Percentiles rank a stretch among this genome's conserved stretches.
Evolutionary conservation across 2,329 filamentous ascomycete species (phyloP).

Genomic region (Fusarium caatingaense): DNA sequence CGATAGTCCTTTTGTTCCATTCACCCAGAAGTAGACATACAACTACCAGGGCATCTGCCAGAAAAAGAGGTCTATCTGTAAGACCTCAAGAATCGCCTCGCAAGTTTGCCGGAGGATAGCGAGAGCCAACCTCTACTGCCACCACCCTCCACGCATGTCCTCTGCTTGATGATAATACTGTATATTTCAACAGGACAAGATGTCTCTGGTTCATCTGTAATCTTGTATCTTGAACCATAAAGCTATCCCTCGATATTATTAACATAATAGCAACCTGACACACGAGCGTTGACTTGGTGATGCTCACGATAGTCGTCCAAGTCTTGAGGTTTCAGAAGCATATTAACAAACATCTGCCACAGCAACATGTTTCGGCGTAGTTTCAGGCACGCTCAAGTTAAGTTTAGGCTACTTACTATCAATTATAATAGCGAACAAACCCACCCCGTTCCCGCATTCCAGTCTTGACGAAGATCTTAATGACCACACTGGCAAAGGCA

Average conservation of each 20-base stretch:
- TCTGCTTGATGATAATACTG: neutral
- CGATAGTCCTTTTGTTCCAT: neutral
- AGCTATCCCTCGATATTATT: too few species aligned
- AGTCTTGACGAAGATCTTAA: neutral
- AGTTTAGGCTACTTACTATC: neutral
- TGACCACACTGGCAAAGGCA: neutral
- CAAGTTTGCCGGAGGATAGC: neutral
- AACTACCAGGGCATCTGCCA: neutral
- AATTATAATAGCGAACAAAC: conserved; percentile 1
- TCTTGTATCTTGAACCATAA: neutral
- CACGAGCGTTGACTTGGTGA: neutral
- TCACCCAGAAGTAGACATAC: neutral
- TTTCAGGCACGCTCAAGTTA: neutral
- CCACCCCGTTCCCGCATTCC: conserved; percentile 17
- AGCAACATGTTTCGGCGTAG: conserved; percentile 2
- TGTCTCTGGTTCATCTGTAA: too few species aligned
- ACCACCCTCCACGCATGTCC: neutral
- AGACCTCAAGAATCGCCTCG: neutral
- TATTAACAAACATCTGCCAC: neutral
- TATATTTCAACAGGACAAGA: too few species aligned
- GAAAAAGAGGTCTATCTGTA: neutral
- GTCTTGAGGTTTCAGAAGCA: neutral
- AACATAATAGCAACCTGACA: neutral
- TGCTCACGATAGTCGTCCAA: neutral
- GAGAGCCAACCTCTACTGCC: neutral